A percentile compares a stretch with the other conserved stretches of the same genome.
Evolutionary conservation across 2,329 filamentous ascomycete genomes (phyloP).

Genomic region (Penicillium rolfsii): DNA sequence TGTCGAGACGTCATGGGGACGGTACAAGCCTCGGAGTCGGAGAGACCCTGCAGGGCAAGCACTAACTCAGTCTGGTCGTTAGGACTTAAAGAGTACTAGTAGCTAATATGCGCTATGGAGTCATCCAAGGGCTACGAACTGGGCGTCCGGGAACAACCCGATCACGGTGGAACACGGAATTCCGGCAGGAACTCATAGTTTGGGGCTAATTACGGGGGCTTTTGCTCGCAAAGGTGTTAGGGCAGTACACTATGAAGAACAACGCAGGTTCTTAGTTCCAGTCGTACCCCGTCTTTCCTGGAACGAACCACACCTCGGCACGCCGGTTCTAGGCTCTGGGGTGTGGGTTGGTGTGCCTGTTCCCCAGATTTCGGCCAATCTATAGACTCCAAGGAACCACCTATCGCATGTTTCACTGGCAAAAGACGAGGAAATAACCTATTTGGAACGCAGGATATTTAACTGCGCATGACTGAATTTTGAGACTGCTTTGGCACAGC

Average conservation of each 20-base stretch:
- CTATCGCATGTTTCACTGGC: neutral
- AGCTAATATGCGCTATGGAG: neutral
- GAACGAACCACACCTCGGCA: constrained; percentile 5
- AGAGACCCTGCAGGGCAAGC: constrained; percentile 15
- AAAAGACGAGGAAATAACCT: too few species aligned
- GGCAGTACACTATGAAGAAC: neutral
- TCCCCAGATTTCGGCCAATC: neutral
- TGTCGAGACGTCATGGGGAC: constrained; percentile 19
- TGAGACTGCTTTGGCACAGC: neutral
- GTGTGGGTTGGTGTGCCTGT: neutral
- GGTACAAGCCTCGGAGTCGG: constrained; percentile 8
- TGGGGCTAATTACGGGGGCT: neutral
- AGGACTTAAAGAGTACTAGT: neutral
- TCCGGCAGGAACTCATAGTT: neutral
- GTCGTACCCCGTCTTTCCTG: neutral
- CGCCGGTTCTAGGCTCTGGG: neutral
- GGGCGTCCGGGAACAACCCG: constrained; percentile 10
- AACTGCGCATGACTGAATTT: neutral
- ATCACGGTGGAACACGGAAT: constrained; percentile 15
- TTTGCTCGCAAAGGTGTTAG: constrained; percentile 1
- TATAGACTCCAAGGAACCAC: neutral
- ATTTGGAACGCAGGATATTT: too few species aligned
- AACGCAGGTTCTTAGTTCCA: neutral
- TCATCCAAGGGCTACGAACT: neutral
- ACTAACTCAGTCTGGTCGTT: neutral